Conservation (phyloP, 495 filamentous ascomycete genomes). For the Trichoderma gamsii region DNA sequence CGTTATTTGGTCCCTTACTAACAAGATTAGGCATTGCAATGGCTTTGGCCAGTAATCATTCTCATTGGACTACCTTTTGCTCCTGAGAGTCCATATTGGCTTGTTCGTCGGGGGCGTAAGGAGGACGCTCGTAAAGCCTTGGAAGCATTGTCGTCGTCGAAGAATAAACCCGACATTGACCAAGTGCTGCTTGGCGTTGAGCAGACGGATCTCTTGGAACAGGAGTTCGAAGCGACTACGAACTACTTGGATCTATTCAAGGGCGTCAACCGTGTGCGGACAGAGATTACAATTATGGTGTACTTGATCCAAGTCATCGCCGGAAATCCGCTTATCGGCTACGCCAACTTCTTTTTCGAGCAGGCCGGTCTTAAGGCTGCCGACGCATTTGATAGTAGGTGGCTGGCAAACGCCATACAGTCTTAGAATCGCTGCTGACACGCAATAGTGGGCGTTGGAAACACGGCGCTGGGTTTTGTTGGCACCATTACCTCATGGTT, state of each 20-base stretch:
- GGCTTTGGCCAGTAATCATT: slow-evolving; percentile 62
- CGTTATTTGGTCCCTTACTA: slow-evolving; percentile 25
- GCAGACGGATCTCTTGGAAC: slow-evolving; percentile 61
- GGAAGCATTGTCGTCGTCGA: slow-evolving; percentile 49
- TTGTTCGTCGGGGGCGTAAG: slow-evolving; percentile 52
- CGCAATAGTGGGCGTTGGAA: background rate
- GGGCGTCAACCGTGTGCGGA: slow-evolving; percentile 54
- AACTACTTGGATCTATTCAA: slow-evolving; percentile 57
- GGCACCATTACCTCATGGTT: slow-evolving; percentile 38
- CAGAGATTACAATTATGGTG: slow-evolving; percentile 52
- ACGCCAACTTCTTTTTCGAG: slow-evolving; percentile 56
- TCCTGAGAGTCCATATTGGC: slow-evolving; percentile 75
- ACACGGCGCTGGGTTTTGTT: slow-evolving; percentile 23
- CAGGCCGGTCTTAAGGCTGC: slow-evolving; percentile 49
- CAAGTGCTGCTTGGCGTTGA: slow-evolving; percentile 68
- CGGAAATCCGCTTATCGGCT: slow-evolving; percentile 55
- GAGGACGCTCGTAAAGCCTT: slow-evolving; percentile 44
- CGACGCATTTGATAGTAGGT: slow-evolving; percentile 45
- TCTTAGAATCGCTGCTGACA: slow-evolving; percentile 16
- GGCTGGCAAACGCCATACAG: background rate
- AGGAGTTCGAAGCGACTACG: slow-evolving; percentile 48
- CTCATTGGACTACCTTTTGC: slow-evolving; percentile 55
- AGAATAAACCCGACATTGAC: slow-evolving; percentile 48
- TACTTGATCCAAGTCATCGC: slow-evolving; percentile 54
- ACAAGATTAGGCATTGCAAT: slow-evolving; percentile 60